A percentile compares a stretch with the other conserved stretches of the same genome.
Evolutionary conservation across 495 filamentous ascomycete genomes (phyloP).

Genomic region (Xylaria palmicola): DNA sequence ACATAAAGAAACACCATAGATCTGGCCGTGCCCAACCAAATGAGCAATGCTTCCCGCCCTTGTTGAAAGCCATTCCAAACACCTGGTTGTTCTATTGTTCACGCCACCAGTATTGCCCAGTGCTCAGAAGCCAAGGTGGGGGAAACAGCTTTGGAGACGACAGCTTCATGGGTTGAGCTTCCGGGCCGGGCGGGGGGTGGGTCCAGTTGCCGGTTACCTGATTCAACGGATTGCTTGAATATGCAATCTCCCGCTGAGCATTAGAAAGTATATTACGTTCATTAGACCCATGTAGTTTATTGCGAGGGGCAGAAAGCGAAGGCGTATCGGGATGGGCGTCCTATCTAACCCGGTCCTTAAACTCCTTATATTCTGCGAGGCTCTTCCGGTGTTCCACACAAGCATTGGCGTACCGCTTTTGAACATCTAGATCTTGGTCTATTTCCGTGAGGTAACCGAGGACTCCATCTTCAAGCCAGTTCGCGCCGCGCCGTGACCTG

Average conservation of each 20-base stretch:
- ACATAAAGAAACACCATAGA: constrained; percentile 4
- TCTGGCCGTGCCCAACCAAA: background rate
- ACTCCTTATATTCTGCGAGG: constrained; percentile 8
- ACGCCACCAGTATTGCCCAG: background rate
- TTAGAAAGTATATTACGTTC: background rate
- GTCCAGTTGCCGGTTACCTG: background rate
- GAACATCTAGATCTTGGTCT: constrained; percentile 16
- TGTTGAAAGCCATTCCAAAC: background rate
- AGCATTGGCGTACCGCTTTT: constrained; percentile 11
- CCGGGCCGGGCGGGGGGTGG: background rate
- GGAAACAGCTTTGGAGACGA: background rate
- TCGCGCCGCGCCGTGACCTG: constrained; percentile 31
- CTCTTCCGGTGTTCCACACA: constrained; percentile 14
- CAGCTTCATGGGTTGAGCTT: background rate
- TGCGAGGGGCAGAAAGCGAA: background rate
- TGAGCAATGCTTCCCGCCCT: background rate
- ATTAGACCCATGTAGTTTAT: background rate
- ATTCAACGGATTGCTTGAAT: background rate
- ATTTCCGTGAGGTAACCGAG: constrained; percentile 9
- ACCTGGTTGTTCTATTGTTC: background rate
- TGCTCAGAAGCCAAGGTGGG: background rate
- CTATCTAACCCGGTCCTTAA: constrained; percentile 17
- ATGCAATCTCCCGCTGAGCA: background rate
- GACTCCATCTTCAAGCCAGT: constrained; percentile 44
- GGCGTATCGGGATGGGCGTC: background rate